Percentiles rank a stretch among this genome's conserved stretches.
Evolutionary conservation across 768 basidiomycete species (phyloP).

Genomic region (Boletellus emodensis): DNA sequence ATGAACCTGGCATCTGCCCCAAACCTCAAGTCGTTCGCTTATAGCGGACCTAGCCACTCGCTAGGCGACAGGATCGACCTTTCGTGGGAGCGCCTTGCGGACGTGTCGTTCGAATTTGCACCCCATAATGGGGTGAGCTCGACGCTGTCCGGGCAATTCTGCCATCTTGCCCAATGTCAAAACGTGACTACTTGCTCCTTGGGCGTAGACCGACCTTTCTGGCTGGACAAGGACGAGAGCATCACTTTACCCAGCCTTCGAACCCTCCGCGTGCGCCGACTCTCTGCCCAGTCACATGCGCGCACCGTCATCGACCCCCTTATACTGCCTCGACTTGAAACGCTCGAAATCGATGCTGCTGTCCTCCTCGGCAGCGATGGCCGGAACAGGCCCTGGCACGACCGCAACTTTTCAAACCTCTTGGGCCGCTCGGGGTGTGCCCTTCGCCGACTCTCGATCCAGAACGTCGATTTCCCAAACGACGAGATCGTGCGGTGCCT

Average conservation of each 20-base stretch:
- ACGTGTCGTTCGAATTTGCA: conserved; percentile 13
- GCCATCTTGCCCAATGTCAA: conserved; percentile 8
- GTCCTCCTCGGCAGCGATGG: background rate
- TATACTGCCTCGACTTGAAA: conserved; percentile 16
- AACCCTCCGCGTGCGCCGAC: conserved; percentile 17
- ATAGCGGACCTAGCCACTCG: conserved; percentile 1
- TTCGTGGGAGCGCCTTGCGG: conserved; percentile 10
- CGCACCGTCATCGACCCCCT: conserved; percentile 7
- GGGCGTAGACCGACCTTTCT: conserved; percentile 9
- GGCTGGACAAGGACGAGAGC: background rate
- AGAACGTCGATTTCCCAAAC: conserved; percentile 13
- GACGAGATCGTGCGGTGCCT: conserved; percentile 20
- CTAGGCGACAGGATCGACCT: conserved; percentile 1
- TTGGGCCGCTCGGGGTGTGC: conserved; percentile 13
- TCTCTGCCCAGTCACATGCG: background rate
- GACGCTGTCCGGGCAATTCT: conserved; percentile 5
- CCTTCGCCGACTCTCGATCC: conserved; percentile 14
- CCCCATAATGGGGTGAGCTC: conserved; percentile 1
- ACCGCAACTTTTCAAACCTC: conserved; percentile 13
- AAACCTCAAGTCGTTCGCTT: conserved; percentile 15
- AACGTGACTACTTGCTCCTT: conserved; percentile 21
- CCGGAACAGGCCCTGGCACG: conserved; percentile 4
- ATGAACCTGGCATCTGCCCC: conserved; percentile 9
- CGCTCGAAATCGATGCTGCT: conserved; percentile 17
- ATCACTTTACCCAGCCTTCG: conserved; percentile 11